These are phyloP conservation scores for Gaertneriomyces semiglobifer DNA, from an alignment of 192 early-diverging fungal species.

Conservation along the genomic window DNA sequence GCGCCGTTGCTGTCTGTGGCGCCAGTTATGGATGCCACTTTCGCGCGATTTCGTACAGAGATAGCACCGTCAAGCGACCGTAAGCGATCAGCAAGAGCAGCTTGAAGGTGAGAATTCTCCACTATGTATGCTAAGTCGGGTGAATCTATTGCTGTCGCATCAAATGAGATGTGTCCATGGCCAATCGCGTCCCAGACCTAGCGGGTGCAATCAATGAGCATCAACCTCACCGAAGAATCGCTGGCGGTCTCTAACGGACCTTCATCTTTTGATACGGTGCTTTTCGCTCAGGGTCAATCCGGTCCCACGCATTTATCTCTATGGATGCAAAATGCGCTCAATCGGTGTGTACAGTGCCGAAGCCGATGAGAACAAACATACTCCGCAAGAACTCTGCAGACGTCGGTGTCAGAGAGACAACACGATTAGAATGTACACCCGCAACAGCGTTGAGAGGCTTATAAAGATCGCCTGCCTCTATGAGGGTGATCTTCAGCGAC, in stretches of 20 bases:
- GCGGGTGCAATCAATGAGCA: too few relatives aligned
- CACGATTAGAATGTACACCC: constrained; percentile 73
- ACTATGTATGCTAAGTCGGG: constrained; percentile 73
- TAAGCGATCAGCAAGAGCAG: constrained; percentile 58
- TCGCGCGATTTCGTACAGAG: constrained; percentile 64
- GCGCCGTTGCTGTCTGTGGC: constrained; percentile 21
- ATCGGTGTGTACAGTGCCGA: constrained; percentile 12
- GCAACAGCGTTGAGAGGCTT: constrained; percentile 37
- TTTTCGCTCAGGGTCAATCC: constrained; percentile 54
- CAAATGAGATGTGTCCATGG: constrained; percentile 64
- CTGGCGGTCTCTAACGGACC: constrained; percentile 1
- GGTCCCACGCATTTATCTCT: constrained; percentile 66
- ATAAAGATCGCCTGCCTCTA: constrained; percentile 79
- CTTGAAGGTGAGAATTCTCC: constrained; percentile 80
- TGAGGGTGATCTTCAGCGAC: constrained; percentile 61
- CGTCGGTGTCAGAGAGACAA: constrained; percentile 73
- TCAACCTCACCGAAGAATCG: neutral
- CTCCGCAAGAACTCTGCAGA: constrained; percentile 55
- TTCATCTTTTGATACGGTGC: constrained; percentile 65
- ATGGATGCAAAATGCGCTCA: too few relatives aligned
- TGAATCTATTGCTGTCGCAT: constrained; percentile 36
- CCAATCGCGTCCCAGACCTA: constrained; percentile 77
- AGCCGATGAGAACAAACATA: constrained; percentile 8
- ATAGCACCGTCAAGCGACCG: constrained; percentile 38
- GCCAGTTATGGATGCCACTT: constrained; percentile 57